These are phyloP conservation scores for Colletotrichum sp. DNA, from an alignment of 2,329 filamentous ascomycete species.

Conservation along the genomic window DNA sequence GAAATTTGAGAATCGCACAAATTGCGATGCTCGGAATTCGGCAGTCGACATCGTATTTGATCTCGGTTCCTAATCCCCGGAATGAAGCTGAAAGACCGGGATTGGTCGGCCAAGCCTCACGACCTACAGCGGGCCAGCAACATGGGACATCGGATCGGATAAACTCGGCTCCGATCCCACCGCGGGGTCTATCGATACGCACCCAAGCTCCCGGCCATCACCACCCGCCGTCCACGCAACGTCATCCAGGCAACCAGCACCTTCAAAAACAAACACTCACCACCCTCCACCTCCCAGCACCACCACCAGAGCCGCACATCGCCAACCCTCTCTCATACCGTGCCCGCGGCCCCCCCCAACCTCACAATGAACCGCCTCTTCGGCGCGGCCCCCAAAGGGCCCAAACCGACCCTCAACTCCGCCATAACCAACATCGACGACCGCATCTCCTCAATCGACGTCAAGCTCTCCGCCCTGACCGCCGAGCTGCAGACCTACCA, in stretches of 20 bases:
- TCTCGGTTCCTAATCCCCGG: not conserved
- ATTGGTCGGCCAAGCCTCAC: not conserved
- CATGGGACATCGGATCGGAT: not conserved
- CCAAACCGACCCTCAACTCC: conserved; percentile 85
- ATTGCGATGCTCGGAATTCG: not conserved
- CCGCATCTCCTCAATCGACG: conserved; percentile 86
- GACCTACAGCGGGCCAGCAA: not conserved
- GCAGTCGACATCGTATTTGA: not conserved
- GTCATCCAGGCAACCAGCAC: not conserved
- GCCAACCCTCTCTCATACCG: not conserved
- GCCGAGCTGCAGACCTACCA: conserved; percentile 90
- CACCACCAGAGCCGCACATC: not conserved
- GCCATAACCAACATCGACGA: conserved; percentile 88
- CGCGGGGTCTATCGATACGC: conserved; percentile 15
- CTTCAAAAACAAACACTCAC: not conserved
- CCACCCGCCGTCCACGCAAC: not conserved
- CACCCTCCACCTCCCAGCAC: not conserved
- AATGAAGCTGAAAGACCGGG: not conserved
- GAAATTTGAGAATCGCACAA: not conserved
- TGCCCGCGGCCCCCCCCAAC: not conserved
- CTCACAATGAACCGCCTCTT: conserved; percentile 90
- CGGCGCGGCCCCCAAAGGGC: conserved; percentile 82
- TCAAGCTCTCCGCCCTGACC: conserved; percentile 92
- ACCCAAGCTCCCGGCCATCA: not conserved
- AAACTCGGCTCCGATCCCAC: not conserved